These are phyloP conservation scores for Chenopodium album DNA, from an alignment of 148 eudicot species.

Conservation along the genomic window DNA sequence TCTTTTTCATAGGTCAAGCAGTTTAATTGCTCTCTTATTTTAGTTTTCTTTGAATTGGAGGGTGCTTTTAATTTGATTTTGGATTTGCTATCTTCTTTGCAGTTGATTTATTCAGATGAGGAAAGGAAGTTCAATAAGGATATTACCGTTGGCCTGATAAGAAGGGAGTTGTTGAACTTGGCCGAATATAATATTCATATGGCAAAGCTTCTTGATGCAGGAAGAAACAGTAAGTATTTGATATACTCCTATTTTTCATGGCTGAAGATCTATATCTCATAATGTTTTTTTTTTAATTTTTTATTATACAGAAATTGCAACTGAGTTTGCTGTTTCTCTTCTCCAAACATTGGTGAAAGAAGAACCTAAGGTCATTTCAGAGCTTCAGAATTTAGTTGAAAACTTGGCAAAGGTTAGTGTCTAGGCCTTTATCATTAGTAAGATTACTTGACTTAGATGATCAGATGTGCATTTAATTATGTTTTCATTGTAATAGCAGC, in stretches of 20 bases:
- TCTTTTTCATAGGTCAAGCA: background rate
- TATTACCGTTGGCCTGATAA: constrained; percentile 81
- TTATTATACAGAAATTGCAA: constrained; percentile 71
- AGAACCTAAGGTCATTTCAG: constrained; percentile 74
- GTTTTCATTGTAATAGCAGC: constrained; percentile 40
- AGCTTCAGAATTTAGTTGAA: constrained; percentile 83
- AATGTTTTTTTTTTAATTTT: background rate
- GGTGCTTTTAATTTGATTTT: background rate
- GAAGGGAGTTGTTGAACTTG: constrained; percentile 72
- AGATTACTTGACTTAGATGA: background rate
- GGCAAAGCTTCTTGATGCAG: constrained; percentile 90
- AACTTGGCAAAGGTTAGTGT: constrained; percentile 71
- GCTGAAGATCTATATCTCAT: constrained; percentile 18
- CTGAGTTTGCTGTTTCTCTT: constrained; percentile 79
- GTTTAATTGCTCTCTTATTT: background rate
- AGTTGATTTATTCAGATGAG: constrained; percentile 92
- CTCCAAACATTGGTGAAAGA: constrained; percentile 58
- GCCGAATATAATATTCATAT: constrained; percentile 88
- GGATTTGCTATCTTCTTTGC: constrained; percentile 8
- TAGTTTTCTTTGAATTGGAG: background rate
- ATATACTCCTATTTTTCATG: background rate
- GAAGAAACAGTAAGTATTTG: constrained; percentile 80
- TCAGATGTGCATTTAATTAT: background rate
- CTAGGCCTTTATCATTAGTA: background rate
- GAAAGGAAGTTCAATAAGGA: constrained; percentile 93